Base-by-base conservation (phyloP, 352 stramenopile species). In the Poterioochromonas sp. region DNA sequence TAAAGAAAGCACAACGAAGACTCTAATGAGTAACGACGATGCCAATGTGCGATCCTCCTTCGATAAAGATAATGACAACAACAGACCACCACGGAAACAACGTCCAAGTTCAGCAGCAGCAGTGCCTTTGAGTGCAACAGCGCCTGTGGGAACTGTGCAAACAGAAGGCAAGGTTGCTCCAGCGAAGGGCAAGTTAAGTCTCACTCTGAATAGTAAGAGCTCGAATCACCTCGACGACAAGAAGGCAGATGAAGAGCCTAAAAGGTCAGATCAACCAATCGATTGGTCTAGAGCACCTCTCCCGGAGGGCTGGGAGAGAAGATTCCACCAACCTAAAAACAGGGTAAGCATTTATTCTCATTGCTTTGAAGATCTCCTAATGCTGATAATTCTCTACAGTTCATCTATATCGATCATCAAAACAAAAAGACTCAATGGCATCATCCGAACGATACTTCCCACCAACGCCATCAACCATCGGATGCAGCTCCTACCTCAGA, bases 271-370 rank as follows among this genome's bases (percentile, higher is more conserved):
- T 3, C 18, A 8, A 26, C 12, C 11, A 29, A 47, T 32, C 3
- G 15, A 71, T 47, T 71, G 62, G 62, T 12, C 5, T 29, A 71
- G 20, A 47, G 34, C 39, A 47, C 62, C 62, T 44, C 62, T 71
- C 1, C 62, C 62, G 62, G 12, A 11, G 2, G 41, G 41, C 20
- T 71, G 62, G 62, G 62, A 71, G 34, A 11, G 62, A 26, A 41
- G 39, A 47, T 71, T 44, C 32, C 62, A 71, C 26, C 8, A 12
- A 5, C 18, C 32, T 5, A 29, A 1, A 22, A 40, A 71, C 15
- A 12, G 62, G 29, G 51, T 62, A 62, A 62, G 51, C 29, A 32
- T 22, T 18, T 51, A 5, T 51, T 51, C 5, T 51, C 18, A 18
- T 18, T 5, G 5, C 18, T 18, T 20, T 51, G 18, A 51, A 51